phyloP scores from a whole-genome alignment of 2,329 filamentous ascomycete genomes.

The Aspergillus candidus region DNA sequence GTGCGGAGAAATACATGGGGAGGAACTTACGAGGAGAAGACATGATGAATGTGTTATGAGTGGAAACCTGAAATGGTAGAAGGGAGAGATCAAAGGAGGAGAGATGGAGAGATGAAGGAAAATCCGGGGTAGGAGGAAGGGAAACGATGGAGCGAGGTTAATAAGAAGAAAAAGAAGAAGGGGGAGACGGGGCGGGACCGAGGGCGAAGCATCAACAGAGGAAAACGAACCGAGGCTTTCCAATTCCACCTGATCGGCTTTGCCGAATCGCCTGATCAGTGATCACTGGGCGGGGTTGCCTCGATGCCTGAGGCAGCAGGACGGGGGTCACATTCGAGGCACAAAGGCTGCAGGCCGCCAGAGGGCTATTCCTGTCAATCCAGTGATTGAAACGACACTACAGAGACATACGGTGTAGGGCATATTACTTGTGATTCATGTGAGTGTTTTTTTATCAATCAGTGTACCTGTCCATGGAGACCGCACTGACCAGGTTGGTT shows the following conservation, averaged over 20 bases:
- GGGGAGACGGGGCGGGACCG: background rate
- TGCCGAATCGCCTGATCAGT: slow-evolving; percentile 4
- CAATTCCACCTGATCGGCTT: background rate
- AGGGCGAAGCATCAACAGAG: slow-evolving; percentile 1
- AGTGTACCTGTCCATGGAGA: no score
- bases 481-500: no score
- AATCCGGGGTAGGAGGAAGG: slow-evolving; percentile 4
- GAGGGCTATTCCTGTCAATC: no score
- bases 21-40: slow-evolving; percentile 68
- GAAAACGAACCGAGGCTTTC: slow-evolving; percentile 9
- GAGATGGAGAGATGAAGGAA: slow-evolving; percentile 8
- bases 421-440: no score
- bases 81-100: background rate
- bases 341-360: no score
- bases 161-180: slow-evolving; percentile 2
- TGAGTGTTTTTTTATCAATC: no score
- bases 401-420: no score
- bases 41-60: slow-evolving; percentile 44
- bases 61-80: background rate
- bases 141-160: background rate
- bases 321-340: background rate
- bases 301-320: background rate
- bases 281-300: background rate
- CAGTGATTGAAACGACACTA: no score
- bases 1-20: slow-evolving; percentile 5